Base-by-base conservation (phyloP, 1,139 yeast species). In the Candida pseudoviswanathii region DNA sequence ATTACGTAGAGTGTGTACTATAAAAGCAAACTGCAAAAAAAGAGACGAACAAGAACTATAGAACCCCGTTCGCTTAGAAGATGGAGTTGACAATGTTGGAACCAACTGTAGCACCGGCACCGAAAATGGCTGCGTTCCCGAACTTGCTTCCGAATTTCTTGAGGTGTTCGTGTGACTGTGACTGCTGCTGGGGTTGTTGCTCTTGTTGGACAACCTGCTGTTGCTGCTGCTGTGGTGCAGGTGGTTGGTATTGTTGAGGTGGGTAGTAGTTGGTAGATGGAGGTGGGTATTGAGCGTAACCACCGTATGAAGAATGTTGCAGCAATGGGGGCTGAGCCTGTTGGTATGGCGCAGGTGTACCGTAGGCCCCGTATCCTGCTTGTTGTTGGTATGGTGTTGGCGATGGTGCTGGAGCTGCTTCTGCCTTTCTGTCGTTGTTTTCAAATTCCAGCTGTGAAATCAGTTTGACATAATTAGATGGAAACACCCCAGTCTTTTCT, bases 91-190 rank as follows among this genome's bases (percentile, higher is more conserved):
- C 90, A 49, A 94, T 57, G 62, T 92, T 94, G 45, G 94, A 80
- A 61, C 99, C 98, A 48, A 92, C 77, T 1, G 97, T 87, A 39
- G 98, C 97, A 75, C 99, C 99, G 22, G 97, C 98, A 68, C 98
- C 98, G 58, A 90, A 92, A 52, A 92, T 83, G 29, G 96, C 96
- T 5, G 97, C 97, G 59, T 90, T 86, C 48, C 97, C 97, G 48
- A 92, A 73, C 68, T 89, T 86, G 51, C 89, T 77, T 21, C 97
- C 97, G 60, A 89, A 82, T 64, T 80, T 86, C 66, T 81, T 84
- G 48, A 87, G 64, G 7, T 72, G 77, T 5, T 64, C 70, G 44
- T 64, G 67, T 22, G 56, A 64, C 43, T 16, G 25, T 5, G 41
- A 60, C 41, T 67, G 65, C 31, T 60, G 66, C 57, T 61, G 64